Evolutionary conservation across 176 grass and related monocot species (phyloP).

Genomic region (Carex myosuroides): DNA sequence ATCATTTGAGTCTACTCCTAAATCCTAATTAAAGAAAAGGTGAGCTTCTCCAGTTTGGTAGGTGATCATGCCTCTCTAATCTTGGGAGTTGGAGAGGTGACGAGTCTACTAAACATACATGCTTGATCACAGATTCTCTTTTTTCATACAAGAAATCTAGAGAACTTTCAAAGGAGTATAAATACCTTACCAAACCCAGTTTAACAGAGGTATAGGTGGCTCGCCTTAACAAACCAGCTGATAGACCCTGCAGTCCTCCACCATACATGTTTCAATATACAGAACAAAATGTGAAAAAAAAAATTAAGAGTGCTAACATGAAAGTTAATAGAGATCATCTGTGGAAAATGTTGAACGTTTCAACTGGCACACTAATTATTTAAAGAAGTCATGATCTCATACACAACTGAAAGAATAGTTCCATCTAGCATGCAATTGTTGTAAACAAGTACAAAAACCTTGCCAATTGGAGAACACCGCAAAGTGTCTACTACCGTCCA

Average conservation of each 20-base stretch:
- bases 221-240: slow-evolving; percentile 92
- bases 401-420: neutral
- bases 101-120: neutral
- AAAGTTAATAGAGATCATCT: neutral
- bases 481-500: neutral
- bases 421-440: neutral
- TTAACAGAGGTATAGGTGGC: slow-evolving; percentile 87
- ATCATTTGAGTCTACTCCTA: neutral
- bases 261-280: slow-evolving; percentile 12
- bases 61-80: neutral
- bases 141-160: neutral
- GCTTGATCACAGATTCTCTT: neutral
- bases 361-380: neutral
- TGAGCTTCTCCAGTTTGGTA: neutral
- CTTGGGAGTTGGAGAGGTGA: neutral
- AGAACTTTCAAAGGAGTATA: neutral
- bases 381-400: neutral
- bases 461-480: neutral
- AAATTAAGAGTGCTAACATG: neutral
- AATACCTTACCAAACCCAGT: slow-evolving; percentile 79
- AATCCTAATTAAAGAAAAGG: neutral
- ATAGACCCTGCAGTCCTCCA: slow-evolving; percentile 50
- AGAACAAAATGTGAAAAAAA: neutral
- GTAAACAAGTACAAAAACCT: neutral
- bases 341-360: neutral